A percentile compares a stretch with the other conserved stretches of the same genome.
phyloP scores from a whole-genome alignment of 331 rosid species.

The Telfairia occidentalis region DNA sequence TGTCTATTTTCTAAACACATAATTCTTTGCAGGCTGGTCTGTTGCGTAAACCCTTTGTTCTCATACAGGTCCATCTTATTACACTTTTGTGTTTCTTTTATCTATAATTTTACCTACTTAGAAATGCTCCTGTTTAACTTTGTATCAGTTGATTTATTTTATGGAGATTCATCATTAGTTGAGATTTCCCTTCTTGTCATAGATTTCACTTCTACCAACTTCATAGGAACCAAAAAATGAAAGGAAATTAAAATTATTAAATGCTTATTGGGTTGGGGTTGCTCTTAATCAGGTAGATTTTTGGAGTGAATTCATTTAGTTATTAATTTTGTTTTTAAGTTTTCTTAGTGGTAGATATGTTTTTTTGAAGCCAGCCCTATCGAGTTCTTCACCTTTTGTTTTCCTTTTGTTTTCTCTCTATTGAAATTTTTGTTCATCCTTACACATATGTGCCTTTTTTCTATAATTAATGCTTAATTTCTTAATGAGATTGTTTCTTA shows the following conservation, averaged over 20 bases:
- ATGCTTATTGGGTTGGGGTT: neutral
- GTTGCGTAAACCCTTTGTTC: constrained; percentile 68
- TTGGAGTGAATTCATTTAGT: neutral
- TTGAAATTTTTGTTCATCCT: neutral
- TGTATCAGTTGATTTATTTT: neutral
- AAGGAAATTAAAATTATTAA: neutral
- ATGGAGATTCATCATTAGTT: neutral
- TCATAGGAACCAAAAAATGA: neutral
- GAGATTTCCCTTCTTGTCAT: neutral
- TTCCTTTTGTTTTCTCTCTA: neutral
- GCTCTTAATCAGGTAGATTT: neutral
- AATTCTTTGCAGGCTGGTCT: constrained; percentile 72
- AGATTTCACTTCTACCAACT: constrained; percentile 6
- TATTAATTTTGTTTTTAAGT: neutral
- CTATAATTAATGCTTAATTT: neutral
- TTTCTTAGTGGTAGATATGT: neutral
- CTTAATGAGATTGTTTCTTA: neutral
- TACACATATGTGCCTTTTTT: neutral
- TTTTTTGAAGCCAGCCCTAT: neutral
- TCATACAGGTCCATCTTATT: constrained; percentile 64
- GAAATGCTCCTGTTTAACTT: constrained; percentile 2
- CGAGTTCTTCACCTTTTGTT: neutral
- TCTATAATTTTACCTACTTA: constrained; percentile 13
- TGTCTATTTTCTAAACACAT: constrained; percentile 5
- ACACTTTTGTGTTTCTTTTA: constrained; percentile 16